Evolutionary conservation across 2,329 filamentous ascomycete genomes (phyloP).

Genomic region (Aspergillus quadricinctus): DNA sequence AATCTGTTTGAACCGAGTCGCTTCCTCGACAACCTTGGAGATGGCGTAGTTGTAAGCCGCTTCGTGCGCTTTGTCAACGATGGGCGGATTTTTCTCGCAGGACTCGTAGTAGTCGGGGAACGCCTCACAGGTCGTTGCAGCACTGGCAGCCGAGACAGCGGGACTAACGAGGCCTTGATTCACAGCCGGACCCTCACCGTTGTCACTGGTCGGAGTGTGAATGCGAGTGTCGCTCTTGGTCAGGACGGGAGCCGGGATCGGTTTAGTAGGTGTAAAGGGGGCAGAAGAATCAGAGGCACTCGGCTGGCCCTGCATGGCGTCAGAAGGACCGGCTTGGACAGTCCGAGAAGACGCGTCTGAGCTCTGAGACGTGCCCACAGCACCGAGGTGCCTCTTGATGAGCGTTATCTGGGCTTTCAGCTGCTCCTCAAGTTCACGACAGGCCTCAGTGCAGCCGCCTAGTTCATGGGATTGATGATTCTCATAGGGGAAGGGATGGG

Average conservation of each 20-base stretch:
- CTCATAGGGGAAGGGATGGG: neutral
- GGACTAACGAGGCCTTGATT: neutral
- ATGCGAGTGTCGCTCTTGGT: neutral
- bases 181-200: neutral
- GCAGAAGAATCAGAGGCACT: neutral
- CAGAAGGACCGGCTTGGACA: neutral
- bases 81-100: slow-evolving; percentile 4
- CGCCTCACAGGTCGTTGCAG: slow-evolving; percentile 12
- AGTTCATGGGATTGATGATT: neutral
- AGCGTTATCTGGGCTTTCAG: neutral
- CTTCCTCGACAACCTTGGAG: slow-evolving; percentile 18
- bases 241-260: too few relatives aligned
- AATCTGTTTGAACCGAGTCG: slow-evolving; percentile 12
- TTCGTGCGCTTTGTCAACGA: slow-evolving; percentile 11
- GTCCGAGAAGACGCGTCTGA: neutral
- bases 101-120: slow-evolving; percentile 26
- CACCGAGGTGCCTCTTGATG: neutral
- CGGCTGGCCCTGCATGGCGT: neutral
- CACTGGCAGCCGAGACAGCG: neutral
- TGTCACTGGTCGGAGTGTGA: neutral
- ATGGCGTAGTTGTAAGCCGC: slow-evolving; percentile 21
- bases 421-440: neutral
- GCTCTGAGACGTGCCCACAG: neutral
- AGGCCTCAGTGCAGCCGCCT: neutral
- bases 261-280: neutral